Evolutionary conservation across 2,329 filamentous ascomycete species (phyloP).

Genomic region (Emmonsia crescens): DNA sequence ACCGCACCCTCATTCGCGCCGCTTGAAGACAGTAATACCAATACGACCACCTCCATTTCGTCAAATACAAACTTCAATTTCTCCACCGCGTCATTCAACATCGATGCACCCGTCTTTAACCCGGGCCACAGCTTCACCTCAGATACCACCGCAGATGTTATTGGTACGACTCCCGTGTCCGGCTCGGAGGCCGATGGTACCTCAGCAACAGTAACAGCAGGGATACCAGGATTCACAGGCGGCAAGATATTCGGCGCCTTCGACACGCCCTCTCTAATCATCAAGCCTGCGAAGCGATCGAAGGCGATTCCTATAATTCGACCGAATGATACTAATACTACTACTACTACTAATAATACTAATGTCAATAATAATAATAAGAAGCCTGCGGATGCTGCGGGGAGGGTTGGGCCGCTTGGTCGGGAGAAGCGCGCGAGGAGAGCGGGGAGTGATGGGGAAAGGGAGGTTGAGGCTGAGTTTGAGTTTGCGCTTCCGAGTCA

Average conservation of each 20-base stretch:
- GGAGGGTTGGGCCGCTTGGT: constrained; percentile 52
- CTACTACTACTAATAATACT: background rate
- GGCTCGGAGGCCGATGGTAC: constrained; percentile 6
- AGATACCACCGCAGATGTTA: constrained; percentile 8
- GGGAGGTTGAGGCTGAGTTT: constrained; percentile 66
- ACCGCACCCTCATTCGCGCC: constrained; percentile 63
- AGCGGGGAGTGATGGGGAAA: constrained; percentile 54
- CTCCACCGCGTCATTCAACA: constrained; percentile 58
- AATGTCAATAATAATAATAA: constrained; percentile 24
- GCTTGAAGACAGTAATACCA: constrained; percentile 12
- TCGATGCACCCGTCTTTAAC: constrained; percentile 66
- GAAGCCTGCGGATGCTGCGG: constrained; percentile 40
- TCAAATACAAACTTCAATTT: constrained; percentile 51
- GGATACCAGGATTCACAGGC: constrained; percentile 12
- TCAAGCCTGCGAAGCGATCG: constrained; percentile 58
- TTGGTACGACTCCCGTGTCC: background rate
- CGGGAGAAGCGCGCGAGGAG: constrained; percentile 66
- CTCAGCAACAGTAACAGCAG: background rate
- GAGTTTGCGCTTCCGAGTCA: constrained; percentile 51
- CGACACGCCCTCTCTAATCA: constrained; percentile 45
- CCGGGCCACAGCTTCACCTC: constrained; percentile 37
- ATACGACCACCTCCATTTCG: constrained; percentile 15
- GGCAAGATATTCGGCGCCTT: constrained; percentile 58
- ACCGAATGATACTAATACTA: constrained; percentile 41
- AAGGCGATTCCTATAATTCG: constrained; percentile 76